Evolutionary conservation across 441 rosid species (phyloP), one percentile per base, ranked within the genome.

Genomic region (Pelargonium citronellum): DNA sequence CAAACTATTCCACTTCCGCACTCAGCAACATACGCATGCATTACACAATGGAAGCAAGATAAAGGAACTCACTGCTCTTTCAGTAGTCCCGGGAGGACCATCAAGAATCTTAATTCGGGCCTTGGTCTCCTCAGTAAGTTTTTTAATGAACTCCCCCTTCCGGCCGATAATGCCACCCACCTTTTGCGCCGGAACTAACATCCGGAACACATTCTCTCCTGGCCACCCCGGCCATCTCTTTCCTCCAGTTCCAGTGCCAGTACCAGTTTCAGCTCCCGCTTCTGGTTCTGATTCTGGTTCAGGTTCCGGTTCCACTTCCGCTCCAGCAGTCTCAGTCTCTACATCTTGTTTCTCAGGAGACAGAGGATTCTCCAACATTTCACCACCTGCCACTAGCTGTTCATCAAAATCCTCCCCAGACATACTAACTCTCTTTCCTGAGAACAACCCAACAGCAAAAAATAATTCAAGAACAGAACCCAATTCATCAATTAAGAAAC

Each of bases 221-320:
- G 78, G 78, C 78, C 78, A 75, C 34, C 78, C 78, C 0, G 71
- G 78, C 78, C 78, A 75, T 70, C 24, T 75, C 64, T 75, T 70
- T 60, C 71, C 78, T 4, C 58, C 74, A 8, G 16, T 63, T n/a
- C 7, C 43, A 64, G 37, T 60, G 9, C 46, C 46, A 41, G 46
- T 41, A 24, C 1, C 30, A 24, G 30, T 24, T 24, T 2, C 30
- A 24, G 1, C 30, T 41, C 64, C 64, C 2, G 27, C 64, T 20
- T 58, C 64, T 19, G 9, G 34, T 58, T 27, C 41, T 6, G 1
- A 7, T 37, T 37, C 41, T 6, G 8, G 15, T 49, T 37, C 41
- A 0, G 1, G 34, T 58, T 58, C 41, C 0, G 41, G 8, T 37
- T 37, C 64, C 4, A 9, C 46, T 41, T 9, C 64, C 4, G 19